Base-by-base conservation (phyloP, 225 moss, liverwort and hornwort genomes). In the Thuidium tamariscinum region DNA sequence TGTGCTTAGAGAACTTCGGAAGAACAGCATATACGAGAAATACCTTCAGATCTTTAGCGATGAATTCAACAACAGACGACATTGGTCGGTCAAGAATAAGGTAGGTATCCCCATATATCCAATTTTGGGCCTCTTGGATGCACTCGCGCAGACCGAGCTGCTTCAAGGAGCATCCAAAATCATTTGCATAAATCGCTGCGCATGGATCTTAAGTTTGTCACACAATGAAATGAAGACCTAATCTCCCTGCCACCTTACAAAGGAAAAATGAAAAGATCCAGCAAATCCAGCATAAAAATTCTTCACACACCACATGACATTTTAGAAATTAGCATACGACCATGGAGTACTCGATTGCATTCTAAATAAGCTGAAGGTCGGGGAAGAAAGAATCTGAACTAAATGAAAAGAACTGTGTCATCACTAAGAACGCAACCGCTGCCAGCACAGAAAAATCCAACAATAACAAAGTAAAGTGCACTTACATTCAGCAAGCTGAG, bases 161-260 rank as follows among this genome's bases (percentile, higher is more conserved):
- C 90, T 95, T 95, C 83, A 96, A 93, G 57, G 97, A 95, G 91
- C 96, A 96, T 83, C 97, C 97, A 91, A 95, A 97, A 89, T 97
- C 97, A 91, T 97, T 97, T 80, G 94, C 97, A 90, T 96, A 97
- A 79, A 97, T 95, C 74, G 95, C 97, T 97, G 85, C 85, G 36
- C 85, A 91, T 56, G 73, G 81, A 55, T 73, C 84, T 68, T 87
- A 83, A 89, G 90, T 84, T 79, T 56, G 54, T 83, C 65, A 89
- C 86, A 88, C 34, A 84, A 84, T 69, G 77, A 77, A 83, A 82
- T 68, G 36, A 68, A 89, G 52, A 87, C 61, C 73, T 84, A 73
- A 73, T 66, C 73, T 88, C 49, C 83, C 67, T 70, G 56, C 71
- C 54, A 75, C 49, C 80, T 56, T 55, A 80, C 60, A 74, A 60